A percentile compares a stretch with the other conserved stretches of the same genome.
Conservation (phyloP, 257 asterid species). For the Capsicum rhomboideum region DNA sequence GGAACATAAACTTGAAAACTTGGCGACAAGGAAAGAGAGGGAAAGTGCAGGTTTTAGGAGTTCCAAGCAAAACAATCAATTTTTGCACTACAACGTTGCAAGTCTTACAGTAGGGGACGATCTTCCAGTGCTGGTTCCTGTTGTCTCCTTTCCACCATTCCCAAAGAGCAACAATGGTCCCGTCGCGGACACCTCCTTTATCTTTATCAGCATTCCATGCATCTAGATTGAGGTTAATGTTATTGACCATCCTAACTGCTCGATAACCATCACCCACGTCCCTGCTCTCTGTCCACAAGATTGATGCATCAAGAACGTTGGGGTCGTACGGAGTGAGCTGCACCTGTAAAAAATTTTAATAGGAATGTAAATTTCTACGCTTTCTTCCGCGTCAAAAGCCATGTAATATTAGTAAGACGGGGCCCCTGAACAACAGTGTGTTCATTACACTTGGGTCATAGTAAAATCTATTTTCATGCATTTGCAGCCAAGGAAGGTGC, state of each 20-base stretch:
- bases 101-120: slow-evolving; percentile 67
- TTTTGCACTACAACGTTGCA: not conserved
- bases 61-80: not conserved
- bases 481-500: not conserved
- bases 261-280: slow-evolving; percentile 68
- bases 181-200: slow-evolving; percentile 85
- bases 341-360: slow-evolving; percentile 14
- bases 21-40: not conserved
- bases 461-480: not conserved
- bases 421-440: too few species aligned
- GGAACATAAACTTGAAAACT: not conserved
- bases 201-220: slow-evolving; percentile 75
- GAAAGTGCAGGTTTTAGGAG: not conserved
- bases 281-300: slow-evolving; percentile 88
- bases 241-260: slow-evolving; percentile 74
- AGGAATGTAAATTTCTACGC: not conserved
- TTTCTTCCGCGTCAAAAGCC: too few species aligned
- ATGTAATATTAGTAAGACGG: not conserved
- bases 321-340: slow-evolving; percentile 46
- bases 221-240: slow-evolving; percentile 69
- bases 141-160: slow-evolving; percentile 87
- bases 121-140: slow-evolving; percentile 90
- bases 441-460: not conserved
- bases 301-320: slow-evolving; percentile 60
- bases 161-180: slow-evolving; percentile 78